Conservation (phyloP, 2,329 filamentous ascomycete species). For the Cladorrhinum sp. region DNA sequence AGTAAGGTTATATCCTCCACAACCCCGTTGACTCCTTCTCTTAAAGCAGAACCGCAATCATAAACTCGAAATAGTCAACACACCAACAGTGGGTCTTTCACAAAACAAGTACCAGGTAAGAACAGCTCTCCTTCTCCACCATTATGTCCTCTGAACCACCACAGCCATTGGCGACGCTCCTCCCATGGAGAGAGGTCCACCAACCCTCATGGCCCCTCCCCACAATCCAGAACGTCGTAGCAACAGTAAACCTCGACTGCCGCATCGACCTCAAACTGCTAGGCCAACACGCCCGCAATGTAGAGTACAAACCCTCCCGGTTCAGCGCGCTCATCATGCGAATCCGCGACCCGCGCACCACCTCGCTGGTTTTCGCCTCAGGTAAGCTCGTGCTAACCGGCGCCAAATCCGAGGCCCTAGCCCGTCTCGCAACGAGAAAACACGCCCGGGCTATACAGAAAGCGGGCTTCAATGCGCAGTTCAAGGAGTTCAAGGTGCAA, state of each 20-base stretch:
- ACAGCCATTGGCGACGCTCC: background rate
- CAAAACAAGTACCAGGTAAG: no score
- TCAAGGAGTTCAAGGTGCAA: slow-evolving; percentile 97
- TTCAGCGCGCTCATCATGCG: slow-evolving; percentile 98
- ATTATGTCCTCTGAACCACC: background rate
- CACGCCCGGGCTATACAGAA: slow-evolving; percentile 97
- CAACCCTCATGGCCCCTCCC: slow-evolving; percentile 21
- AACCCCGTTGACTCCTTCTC: no score
- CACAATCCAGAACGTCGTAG: slow-evolving; percentile 35
- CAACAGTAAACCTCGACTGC: slow-evolving; percentile 92
- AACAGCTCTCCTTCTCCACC: background rate
- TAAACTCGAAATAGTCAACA: no score
- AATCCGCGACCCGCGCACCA: slow-evolving; percentile 95
- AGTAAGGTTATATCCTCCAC: no score
- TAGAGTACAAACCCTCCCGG: slow-evolving; percentile 82
- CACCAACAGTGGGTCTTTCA: no score
- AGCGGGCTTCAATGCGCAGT: slow-evolving; percentile 94
- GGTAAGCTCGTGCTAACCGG: slow-evolving; percentile 99
- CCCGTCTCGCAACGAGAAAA: slow-evolving; percentile 86
- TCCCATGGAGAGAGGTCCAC: background rate
- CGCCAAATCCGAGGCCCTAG: slow-evolving; percentile 91
- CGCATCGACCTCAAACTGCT: slow-evolving; percentile 94
- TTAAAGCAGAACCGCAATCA: no score
- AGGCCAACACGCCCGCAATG: slow-evolving; percentile 89
- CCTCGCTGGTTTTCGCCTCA: slow-evolving; percentile 88